Evolutionary conservation across 768 basidiomycete species (phyloP).

Genomic region (Guyanaporus albipodus): DNA sequence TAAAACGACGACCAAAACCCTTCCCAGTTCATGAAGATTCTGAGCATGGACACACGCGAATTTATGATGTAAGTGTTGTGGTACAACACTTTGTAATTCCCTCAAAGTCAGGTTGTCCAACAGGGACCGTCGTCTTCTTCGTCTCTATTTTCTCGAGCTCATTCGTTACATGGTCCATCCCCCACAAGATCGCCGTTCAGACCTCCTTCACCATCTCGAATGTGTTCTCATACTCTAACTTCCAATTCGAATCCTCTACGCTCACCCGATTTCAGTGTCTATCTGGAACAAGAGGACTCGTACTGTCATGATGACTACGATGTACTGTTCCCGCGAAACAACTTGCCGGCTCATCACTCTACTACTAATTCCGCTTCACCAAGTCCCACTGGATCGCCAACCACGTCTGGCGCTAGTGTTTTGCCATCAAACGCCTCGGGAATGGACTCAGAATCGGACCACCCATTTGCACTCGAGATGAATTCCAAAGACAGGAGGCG

Average conservation of each 20-base stretch:
- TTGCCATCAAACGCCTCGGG: constrained; percentile 16
- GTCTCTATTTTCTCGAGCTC: constrained; percentile 4
- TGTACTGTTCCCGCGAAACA: not conserved
- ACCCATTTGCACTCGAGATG: constrained; percentile 15
- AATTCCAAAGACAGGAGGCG: constrained; percentile 33
- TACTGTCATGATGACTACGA: constrained; percentile 11
- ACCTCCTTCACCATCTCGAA: not conserved
- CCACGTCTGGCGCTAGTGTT: constrained; percentile 18
- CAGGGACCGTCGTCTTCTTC: constrained; percentile 9
- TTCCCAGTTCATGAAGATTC: constrained; percentile 22
- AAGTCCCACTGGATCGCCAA: constrained; percentile 14
- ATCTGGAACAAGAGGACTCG: constrained; percentile 14
- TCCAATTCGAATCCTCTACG: not conserved
- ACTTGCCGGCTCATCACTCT: constrained; percentile 4
- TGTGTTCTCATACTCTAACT: constrained; percentile 9
- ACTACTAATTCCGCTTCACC: constrained; percentile 6
- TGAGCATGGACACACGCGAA: not conserved
- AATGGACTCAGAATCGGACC: constrained; percentile 19
- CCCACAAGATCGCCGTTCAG: constrained; percentile 1
- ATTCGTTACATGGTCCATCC: constrained; percentile 5
- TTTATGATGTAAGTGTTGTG: constrained; percentile 12
- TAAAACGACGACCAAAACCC: constrained; percentile 19
- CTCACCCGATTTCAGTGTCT: constrained; percentile 13
- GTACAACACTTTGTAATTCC: not conserved
- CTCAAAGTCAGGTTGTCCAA: not conserved